Evolutionary conservation across 2,329 filamentous ascomycete genomes (phyloP).

Genomic region (Botrytis tulipae): DNA sequence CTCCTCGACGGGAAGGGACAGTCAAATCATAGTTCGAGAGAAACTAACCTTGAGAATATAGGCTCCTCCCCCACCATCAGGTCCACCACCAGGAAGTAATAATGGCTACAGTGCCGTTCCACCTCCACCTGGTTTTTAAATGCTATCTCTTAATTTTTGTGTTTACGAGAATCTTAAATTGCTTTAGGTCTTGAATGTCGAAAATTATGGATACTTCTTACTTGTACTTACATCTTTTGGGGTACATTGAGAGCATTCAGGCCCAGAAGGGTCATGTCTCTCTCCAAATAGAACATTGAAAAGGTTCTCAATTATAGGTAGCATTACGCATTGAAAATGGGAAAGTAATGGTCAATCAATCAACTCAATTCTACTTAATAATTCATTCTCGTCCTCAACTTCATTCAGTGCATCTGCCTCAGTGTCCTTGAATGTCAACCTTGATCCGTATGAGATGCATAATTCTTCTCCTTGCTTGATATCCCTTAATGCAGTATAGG

Average conservation of each 20-base stretch:
- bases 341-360: constrained; percentile 30
- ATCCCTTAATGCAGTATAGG: constrained; percentile 50
- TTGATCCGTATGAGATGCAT: constrained; percentile 44
- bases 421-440: constrained; percentile 41
- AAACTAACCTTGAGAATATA: constrained; percentile 32
- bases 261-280: background rate
- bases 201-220: constrained; percentile 16
- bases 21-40: constrained; percentile 9
- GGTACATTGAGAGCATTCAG: background rate
- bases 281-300: background rate
- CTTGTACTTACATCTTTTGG: background rate
- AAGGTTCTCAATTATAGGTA: background rate
- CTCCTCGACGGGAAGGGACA: background rate
- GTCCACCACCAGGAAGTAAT: constrained; percentile 49
- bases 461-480: constrained; percentile 53
- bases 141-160: background rate
- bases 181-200: background rate
- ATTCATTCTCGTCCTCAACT: constrained; percentile 34
- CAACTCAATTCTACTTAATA: constrained; percentile 37
- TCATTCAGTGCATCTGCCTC: constrained; percentile 30
- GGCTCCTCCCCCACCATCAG: constrained; percentile 57
- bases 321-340: background rate
- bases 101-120: constrained; percentile 61
- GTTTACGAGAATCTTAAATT: background rate
- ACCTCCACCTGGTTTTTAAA: constrained; percentile 50